Evolutionary conservation across 257 asterid species (phyloP), one percentile per base, ranked within the genome.

Genomic region (Haberlea rhodopensis): DNA sequence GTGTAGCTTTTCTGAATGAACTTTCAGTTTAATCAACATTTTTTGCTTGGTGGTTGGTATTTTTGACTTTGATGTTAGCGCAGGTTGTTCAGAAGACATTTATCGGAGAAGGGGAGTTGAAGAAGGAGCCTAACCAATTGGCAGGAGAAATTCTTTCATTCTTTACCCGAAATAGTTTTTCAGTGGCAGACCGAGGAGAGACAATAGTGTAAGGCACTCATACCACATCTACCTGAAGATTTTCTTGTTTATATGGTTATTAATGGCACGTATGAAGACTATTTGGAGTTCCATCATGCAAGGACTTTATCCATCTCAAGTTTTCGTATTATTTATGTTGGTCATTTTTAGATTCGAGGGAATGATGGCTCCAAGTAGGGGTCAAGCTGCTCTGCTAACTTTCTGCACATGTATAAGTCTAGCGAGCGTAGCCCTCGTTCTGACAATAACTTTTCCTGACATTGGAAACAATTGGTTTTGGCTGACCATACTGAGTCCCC

Each of bases 51-150:
- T n/a, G n/a, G n/a, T n/a, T 20, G 31, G 58, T 67, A 19, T 68
- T 29, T 71, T 19, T 60, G 43, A 2, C 67, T 32, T n/a, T n/a
- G n/a, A 52, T 73, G 60, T 20, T 66, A 63, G 57, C 75, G 52
- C 82, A 91, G 98, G 84, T 89, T 63, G 99, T 87, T 55, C 69
- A 87, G 85, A 92, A 92, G 91, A 92, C 95, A 20, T 87, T 84
- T 28, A 45, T 80, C 46, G 79, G 72, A 63, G 87, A 78, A 64
- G 94, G 90, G 54, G 85, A 73, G 67, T 79, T 49, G 60, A 82
- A 71, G 74, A 82, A 70, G 53, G 66, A 54, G 11, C 94, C 99
- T 56, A 89, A 69, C 59, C 89, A 71, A 78, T 78, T 92, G 53
- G 99, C 97, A 0, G 99, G 96, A 21, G 95, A 87, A 71, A 89